Evolutionary conservation across 2,329 filamentous ascomycete genomes (phyloP), one percentile per base, ranked within the genome.

Genomic region (Aspergillus aculeatus): DNA sequence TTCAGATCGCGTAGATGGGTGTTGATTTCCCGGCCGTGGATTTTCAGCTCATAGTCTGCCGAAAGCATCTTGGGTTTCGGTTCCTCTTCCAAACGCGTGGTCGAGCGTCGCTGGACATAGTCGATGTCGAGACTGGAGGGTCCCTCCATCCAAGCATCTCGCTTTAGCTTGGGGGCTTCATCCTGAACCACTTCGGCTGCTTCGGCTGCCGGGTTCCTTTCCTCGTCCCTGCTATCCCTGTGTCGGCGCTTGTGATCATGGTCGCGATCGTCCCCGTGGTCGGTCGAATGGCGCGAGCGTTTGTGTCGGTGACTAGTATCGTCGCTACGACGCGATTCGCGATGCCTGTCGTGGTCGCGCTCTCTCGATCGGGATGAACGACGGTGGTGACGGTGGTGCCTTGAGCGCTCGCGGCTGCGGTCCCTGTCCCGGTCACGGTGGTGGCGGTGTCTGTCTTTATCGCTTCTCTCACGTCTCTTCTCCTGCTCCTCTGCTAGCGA

Each of bases 71-170:
- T 74, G 5, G 75, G 63, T 55, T 74, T 76, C 5, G 76, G 69
- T 9, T 71, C 72, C 53, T 78, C 78, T 65, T 78, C 84, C 58
- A 78, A 80, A 41, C 77, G 73, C 61, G 86, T 86, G 80, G 61
- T 85, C 82, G 70, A 90, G 84, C 54, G 92, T 83, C 77, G 74
- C 38, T 80, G 77, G 24, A 81, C 71, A 73, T 96, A 96, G 71
- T 98, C 93, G 59, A 98, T 82, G 56, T 93, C 89, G 38, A 96
- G 78, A 0, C 89, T 86, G 0, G 90, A 91, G 0, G 94, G 92
- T 0, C 89, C 89, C 61, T 92, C 89, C 95, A 99, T 99, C 93
- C 96, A 99, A 0, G 89, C 86, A 74, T 98, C 95, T 64, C 96
- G 86, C 66, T 87, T 83, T 32, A 88, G 69, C 1, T 76, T 68